These are phyloP conservation scores for Rickenella mellea DNA, from an alignment of 768 basidiomycete genomes.

Conservation along the genomic window DNA sequence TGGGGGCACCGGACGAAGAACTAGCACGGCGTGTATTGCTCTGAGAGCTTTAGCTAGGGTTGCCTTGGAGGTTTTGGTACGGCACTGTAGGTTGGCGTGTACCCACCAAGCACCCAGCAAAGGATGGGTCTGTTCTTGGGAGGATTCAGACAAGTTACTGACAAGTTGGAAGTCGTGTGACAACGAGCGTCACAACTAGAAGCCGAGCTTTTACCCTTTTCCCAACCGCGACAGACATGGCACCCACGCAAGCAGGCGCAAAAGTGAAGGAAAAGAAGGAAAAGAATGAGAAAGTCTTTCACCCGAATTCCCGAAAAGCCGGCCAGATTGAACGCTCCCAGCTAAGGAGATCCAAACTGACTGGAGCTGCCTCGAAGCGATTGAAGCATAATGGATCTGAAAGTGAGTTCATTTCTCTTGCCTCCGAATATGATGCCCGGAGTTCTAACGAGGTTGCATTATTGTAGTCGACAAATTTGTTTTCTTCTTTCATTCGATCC, in stretches of 20 bases:
- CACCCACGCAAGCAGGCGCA: background rate
- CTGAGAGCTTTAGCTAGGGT: too few species aligned
- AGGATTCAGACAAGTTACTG: too few species aligned
- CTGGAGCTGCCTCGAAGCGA: slow-evolving; percentile 44
- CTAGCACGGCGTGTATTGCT: too few species aligned
- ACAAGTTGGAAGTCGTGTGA: too few species aligned
- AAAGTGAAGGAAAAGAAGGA: slow-evolving; percentile 17
- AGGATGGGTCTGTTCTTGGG: too few species aligned
- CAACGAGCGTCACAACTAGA: too few species aligned
- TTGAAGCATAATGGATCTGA: slow-evolving; percentile 43
- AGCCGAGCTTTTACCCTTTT: too few species aligned
- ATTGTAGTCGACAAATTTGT: slow-evolving; percentile 55
- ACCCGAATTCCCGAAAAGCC: slow-evolving; percentile 79
- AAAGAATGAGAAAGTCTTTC: slow-evolving; percentile 74
- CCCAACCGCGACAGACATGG: too few species aligned
- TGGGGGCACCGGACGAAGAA: too few species aligned
- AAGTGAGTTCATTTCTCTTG: slow-evolving; percentile 27
- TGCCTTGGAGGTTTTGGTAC: too few species aligned
- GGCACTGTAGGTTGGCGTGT: too few species aligned
- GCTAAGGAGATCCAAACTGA: slow-evolving; percentile 60
- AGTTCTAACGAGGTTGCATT: slow-evolving; percentile 3
- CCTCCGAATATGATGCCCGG: background rate
- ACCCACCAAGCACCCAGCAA: too few species aligned
- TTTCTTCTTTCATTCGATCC: slow-evolving; percentile 70
- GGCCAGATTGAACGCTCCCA: slow-evolving; percentile 60